phyloP scores from a whole-genome alignment of 2,329 filamentous ascomycete genomes.

The Fusarium pseudoanthophilum region DNA sequence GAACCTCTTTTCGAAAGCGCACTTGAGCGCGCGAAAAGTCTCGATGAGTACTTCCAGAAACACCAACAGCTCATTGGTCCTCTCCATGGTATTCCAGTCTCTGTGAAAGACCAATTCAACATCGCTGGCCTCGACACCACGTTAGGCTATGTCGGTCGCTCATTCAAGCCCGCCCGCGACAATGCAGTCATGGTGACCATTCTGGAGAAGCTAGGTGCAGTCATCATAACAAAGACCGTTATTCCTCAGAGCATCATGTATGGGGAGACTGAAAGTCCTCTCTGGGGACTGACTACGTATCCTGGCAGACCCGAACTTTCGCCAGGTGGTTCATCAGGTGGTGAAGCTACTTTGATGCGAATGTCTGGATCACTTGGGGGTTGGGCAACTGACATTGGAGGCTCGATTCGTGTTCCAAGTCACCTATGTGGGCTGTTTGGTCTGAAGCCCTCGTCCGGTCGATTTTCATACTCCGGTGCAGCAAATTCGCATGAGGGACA shows the following conservation, averaged over 20 bases:
- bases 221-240: not conserved
- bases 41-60: not conserved
- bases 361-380: conserved; percentile 1
- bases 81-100: not conserved
- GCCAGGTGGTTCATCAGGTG: not conserved
- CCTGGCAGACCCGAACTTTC: not conserved
- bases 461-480: not conserved
- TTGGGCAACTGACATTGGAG: conserved; percentile 2
- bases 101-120: not conserved
- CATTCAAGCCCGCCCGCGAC: not conserved
- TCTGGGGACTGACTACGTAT: not conserved
- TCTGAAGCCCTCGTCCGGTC: not conserved
- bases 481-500: not conserved
- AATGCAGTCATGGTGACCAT: not conserved
- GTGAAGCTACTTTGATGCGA: not conserved
- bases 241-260: conserved; percentile 5
- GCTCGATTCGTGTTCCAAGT: not conserved
- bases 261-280: not conserved
- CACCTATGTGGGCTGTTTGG: not conserved
- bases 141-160: not conserved
- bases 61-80: not conserved
- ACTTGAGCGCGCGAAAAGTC: not conserved
- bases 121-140: not conserved
- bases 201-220: not conserved
- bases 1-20: not conserved